Evolutionary conservation across 306 rosid genomes (phyloP).

Genomic region (Gastrolobium bilobum): DNA sequence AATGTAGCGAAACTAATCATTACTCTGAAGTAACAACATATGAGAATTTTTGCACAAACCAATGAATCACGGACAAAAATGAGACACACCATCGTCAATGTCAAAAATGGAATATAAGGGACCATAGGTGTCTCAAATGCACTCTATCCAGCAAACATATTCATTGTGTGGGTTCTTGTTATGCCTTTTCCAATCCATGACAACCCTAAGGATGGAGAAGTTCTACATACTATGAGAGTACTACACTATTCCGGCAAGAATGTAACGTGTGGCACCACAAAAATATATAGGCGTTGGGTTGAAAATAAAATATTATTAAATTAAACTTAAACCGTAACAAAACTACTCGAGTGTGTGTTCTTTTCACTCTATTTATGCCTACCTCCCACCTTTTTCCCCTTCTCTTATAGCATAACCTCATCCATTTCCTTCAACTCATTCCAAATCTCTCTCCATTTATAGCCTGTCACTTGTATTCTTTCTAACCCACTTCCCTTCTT

Average conservation of each 20-base stretch:
- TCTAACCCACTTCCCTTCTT: too few species aligned
- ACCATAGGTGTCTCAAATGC: not conserved
- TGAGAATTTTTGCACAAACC: slow-evolving; percentile 8
- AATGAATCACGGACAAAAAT: not conserved
- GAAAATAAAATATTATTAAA: not conserved
- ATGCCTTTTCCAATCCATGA: slow-evolving; percentile 1
- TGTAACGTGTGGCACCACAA: not conserved
- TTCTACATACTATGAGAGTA: not conserved
- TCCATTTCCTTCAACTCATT: too few species aligned
- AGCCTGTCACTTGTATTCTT: too few species aligned
- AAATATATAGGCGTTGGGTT: not conserved
- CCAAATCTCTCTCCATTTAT: too few species aligned
- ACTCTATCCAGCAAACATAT: slow-evolving; percentile 9
- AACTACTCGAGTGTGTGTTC: not conserved
- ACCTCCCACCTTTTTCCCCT: too few species aligned
- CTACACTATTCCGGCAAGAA: not conserved
- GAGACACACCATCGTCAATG: not conserved
- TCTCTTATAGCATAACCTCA: too few species aligned
- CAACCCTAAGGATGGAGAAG: not conserved
- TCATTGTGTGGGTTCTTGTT: not conserved
- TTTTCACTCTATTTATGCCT: too few species aligned
- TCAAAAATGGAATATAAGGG: not conserved
- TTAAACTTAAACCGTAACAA: not conserved
- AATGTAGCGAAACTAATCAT: slow-evolving; percentile 13
- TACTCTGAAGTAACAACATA: slow-evolving; percentile 1